Conservation (phyloP, 2,329 filamentous ascomycete genomes). For the Trichophaea hybrida region DNA sequence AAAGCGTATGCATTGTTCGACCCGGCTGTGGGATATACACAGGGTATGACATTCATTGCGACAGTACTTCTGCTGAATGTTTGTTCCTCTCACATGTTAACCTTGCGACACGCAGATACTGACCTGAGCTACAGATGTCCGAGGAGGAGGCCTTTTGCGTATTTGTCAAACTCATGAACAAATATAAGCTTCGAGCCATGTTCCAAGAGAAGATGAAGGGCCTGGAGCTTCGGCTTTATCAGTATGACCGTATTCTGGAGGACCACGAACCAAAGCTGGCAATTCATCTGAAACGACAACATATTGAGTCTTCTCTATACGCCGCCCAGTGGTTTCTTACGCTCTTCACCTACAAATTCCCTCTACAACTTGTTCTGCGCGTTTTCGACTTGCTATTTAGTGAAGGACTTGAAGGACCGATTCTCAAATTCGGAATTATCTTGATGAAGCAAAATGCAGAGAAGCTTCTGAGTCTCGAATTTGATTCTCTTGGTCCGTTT, state of each 20-base stretch:
- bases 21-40: constrained; percentile 86
- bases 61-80: constrained; percentile 95
- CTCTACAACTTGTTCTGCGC: constrained; percentile 83
- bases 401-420: constrained; percentile 74
- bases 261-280: constrained; percentile 88
- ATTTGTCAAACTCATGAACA: constrained; percentile 87
- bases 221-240: constrained; percentile 80
- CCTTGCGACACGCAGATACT: background rate
- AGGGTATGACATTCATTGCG: constrained; percentile 96
- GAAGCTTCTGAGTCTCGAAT: constrained; percentile 66
- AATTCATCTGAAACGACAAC: constrained; percentile 76
- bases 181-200: constrained; percentile 81
- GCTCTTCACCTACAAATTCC: constrained; percentile 95
- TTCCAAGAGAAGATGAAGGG: constrained; percentile 96
- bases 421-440: constrained; percentile 85
- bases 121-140: constrained; percentile 52
- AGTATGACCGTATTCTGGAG: constrained; percentile 87
- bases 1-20: constrained; percentile 96
- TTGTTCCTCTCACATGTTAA: constrained; percentile 30
- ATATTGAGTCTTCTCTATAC: constrained; percentile 82
- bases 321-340: constrained; percentile 99
- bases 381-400: constrained; percentile 93
- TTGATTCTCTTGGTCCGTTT: constrained; percentile 75
- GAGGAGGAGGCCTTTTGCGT: constrained; percentile 94
- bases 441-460: constrained; percentile 89